These are phyloP conservation scores for Aspergillus sclerotioniger DNA, from an alignment of 495 filamentous ascomycete genomes.

Conservation along the genomic window DNA sequence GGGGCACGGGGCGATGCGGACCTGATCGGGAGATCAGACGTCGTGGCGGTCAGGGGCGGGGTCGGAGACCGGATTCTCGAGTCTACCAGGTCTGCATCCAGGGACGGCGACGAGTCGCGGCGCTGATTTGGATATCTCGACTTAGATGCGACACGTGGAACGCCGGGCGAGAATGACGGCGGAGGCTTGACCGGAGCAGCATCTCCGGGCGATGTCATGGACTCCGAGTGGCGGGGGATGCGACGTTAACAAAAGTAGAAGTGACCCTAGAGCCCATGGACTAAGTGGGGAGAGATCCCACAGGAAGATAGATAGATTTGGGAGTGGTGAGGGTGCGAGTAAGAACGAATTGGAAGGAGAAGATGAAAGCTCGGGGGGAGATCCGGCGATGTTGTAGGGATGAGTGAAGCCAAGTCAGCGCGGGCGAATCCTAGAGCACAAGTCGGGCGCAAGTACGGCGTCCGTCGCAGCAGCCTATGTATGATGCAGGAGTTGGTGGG, in stretches of 20 bases:
- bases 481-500: no score
- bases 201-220: constrained; percentile 64
- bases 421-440: constrained; percentile 24
- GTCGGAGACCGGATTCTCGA: constrained; percentile 48
- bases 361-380: constrained; percentile 16
- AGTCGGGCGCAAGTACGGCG: constrained; percentile 14
- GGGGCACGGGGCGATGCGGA: constrained; percentile 55
- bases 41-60: constrained; percentile 34
- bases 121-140: constrained; percentile 41
- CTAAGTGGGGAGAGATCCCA: constrained; percentile 11
- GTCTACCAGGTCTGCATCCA: constrained; percentile 50
- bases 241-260: constrained; percentile 5
- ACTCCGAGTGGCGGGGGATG: constrained; percentile 35
- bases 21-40: constrained; percentile 38
- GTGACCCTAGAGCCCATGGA: constrained; percentile 36
- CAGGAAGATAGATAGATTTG: neutral
- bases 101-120: constrained; percentile 37
- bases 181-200: constrained; percentile 59
- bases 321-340: neutral
- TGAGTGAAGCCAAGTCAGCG: constrained; percentile 27
- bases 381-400: constrained; percentile 15
- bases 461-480: constrained; percentile 1
- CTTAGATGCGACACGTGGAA: constrained; percentile 53
- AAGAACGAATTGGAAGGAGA: constrained; percentile 3
- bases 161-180: constrained; percentile 54